These are phyloP conservation scores for Lachnellula suecica DNA, from an alignment of 2,329 filamentous ascomycete genomes.

Conservation along the genomic window DNA sequence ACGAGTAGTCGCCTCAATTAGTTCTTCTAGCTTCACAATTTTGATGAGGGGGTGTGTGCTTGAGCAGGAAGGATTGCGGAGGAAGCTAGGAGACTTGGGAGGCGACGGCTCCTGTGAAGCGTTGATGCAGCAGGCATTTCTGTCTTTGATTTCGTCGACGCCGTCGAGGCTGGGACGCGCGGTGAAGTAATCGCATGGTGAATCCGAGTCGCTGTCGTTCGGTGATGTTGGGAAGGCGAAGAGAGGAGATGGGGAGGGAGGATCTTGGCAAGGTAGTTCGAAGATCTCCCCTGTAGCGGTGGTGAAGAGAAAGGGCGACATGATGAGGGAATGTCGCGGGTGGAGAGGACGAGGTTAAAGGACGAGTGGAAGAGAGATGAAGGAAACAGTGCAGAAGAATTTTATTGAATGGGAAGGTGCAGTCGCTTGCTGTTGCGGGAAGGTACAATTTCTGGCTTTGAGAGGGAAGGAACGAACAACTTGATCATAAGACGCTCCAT, in stretches of 20 bases:
- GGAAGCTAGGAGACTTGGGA: not conserved
- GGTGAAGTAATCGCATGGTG: not conserved
- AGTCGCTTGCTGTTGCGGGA: too few species aligned
- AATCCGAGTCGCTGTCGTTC: not conserved
- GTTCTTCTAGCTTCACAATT: constrained; percentile 7
- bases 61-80: not conserved
- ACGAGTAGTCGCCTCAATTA: not conserved
- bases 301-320: constrained; percentile 10
- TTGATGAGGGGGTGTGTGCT: constrained; percentile 10
- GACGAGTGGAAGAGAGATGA: not conserved
- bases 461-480: too few species aligned
- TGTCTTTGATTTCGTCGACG: not conserved
- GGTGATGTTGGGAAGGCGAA: too few species aligned
- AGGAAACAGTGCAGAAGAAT: too few species aligned
- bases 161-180: not conserved
- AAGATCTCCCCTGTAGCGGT: constrained; percentile 11
- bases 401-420: too few species aligned
- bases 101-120: too few species aligned
- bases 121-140: too few species aligned
- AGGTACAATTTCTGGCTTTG: too few species aligned
- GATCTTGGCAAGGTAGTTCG: not conserved
- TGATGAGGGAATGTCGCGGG: too few species aligned
- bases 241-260: not conserved
- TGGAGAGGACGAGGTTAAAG: not conserved
- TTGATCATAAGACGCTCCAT: too few species aligned